These are phyloP conservation scores for Glarea lozoyensis DNA, from an alignment of 495 filamentous ascomycete genomes.

Conservation along the genomic window DNA sequence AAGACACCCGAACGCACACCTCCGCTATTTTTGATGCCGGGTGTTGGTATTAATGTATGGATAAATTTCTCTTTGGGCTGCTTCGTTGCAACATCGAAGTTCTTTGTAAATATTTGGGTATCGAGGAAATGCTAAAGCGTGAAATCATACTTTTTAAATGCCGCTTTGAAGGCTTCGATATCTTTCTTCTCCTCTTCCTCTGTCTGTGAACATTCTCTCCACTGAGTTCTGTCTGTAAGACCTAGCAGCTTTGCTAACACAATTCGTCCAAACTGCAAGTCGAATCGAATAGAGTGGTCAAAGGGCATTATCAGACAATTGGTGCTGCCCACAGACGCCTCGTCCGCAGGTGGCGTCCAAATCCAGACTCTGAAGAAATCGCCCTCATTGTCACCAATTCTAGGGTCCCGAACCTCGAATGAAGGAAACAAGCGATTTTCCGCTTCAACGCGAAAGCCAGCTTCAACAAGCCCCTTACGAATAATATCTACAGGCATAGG, in stretches of 20 bases:
- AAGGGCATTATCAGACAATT: conserved; percentile 41
- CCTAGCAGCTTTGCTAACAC: conserved; percentile 84
- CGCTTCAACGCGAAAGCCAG: conserved; percentile 75
- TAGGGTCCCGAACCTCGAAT: conserved; percentile 29
- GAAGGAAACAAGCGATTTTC: conserved; percentile 65
- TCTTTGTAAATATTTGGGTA: too few relatives aligned
- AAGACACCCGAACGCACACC: too few relatives aligned
- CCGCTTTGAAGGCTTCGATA: conserved; percentile 69
- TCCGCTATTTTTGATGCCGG: too few relatives aligned
- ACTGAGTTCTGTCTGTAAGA: conserved; percentile 62
- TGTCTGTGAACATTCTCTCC: conserved; percentile 74
- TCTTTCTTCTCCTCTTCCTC: conserved; percentile 70
- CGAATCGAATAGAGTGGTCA: conserved; percentile 39
- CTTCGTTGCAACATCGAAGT: too few relatives aligned
- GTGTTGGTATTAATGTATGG: too few relatives aligned
- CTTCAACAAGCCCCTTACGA: conserved; percentile 61
- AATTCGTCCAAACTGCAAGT: conserved; percentile 56
- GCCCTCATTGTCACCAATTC: conserved; percentile 34
- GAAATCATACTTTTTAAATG: conserved; percentile 86
- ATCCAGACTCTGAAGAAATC: conserved; percentile 86
- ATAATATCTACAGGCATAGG: conserved; percentile 62
- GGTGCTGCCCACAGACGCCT: conserved; percentile 29
- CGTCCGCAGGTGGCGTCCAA: conserved; percentile 41
- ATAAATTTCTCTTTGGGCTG: too few relatives aligned
- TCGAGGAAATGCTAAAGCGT: too few relatives aligned